Base-by-base conservation (phyloP, 371 early-diverging fungal species). In the Mortierella polycephala region DNA sequence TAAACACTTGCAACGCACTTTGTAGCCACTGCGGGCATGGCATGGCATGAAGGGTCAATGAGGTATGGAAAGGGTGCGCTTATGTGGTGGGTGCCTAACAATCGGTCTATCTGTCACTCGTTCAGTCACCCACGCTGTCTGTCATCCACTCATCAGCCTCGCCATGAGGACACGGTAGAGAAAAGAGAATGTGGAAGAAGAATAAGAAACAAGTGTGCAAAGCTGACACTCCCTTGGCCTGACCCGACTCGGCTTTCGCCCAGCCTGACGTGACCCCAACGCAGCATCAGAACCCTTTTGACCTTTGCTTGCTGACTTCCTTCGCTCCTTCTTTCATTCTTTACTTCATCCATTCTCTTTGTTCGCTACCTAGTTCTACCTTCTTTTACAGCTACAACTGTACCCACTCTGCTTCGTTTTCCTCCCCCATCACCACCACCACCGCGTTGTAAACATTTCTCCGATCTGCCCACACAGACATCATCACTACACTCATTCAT, bases 101-200 rank as follows among this genome's bases (percentile, higher is more conserved):
- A 12, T 47, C 47, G n/a, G 47, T 47, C 47, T 14, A n/a, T n/a
- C 6, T 14, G 47, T 47, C 60, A 60, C 37, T 46, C 46, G 18
- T 37, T 60, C 60, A 60, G 60, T 53, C 62, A 40, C 40, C 62
- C 50, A 37, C 40, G 5, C 40, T 16, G 14, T 9, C 46, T 54
- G 23, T 54, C 56, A 18, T 11, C 20, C 60, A 45, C 30, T 30
- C 30, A n/a, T 30, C 30, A 30, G 30, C 30, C 30, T 2, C 4
- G 30, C 30, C 30, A 30, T 30, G 30, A 30, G 30, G 30, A 30
- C 30, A 30, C 4, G 30, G 30, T 30, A 4, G 30, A 30, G 30
- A 30, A 30, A 30, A 30, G 30, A 30, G 30, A 4, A 30, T 30
- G 30, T 30, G 30, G 30, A 30, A 30, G 30, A 30, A 30, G 30